Evolutionary conservation across 257 asterid genomes (phyloP).

Genomic region (Rhazya stricta): DNA sequence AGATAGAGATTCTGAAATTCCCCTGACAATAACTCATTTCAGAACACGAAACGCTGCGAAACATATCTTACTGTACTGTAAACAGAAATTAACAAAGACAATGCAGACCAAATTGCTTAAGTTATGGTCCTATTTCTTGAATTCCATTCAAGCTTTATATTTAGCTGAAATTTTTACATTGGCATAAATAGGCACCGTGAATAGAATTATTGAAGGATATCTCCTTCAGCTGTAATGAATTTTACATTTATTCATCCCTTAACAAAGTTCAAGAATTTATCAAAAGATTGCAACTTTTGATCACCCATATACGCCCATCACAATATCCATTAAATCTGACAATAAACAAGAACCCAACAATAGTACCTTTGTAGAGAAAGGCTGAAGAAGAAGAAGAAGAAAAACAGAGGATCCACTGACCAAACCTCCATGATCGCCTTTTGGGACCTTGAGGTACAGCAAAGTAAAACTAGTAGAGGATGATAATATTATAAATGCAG

Average conservation of each 20-base stretch:
- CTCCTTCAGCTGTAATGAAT: neutral
- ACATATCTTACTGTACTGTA: neutral
- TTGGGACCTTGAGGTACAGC: neutral
- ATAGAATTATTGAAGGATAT: neutral
- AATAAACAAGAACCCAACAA: neutral
- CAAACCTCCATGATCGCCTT: constrained; percentile 3
- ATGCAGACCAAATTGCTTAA: neutral
- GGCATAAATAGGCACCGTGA: neutral
- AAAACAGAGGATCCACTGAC: neutral
- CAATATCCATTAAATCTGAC: neutral
- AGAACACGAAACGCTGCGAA: neutral
- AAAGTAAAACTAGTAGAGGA: neutral
- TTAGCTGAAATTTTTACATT: neutral
- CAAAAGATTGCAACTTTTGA: neutral
- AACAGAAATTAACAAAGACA: neutral
- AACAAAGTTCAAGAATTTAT: constrained; percentile 5
- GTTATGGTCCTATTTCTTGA: neutral
- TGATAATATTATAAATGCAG: neutral
- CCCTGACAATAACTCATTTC: constrained; percentile 31
- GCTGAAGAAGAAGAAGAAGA: neutral
- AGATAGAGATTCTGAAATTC: constrained; percentile 16
- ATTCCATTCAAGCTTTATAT: neutral
- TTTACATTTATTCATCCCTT: neutral
- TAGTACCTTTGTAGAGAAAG: constrained; percentile 12
- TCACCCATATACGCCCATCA: neutral